phyloP scores from a whole-genome alignment of 176 grass and related monocot genomes.

The Musa schizocarpa region DNA sequence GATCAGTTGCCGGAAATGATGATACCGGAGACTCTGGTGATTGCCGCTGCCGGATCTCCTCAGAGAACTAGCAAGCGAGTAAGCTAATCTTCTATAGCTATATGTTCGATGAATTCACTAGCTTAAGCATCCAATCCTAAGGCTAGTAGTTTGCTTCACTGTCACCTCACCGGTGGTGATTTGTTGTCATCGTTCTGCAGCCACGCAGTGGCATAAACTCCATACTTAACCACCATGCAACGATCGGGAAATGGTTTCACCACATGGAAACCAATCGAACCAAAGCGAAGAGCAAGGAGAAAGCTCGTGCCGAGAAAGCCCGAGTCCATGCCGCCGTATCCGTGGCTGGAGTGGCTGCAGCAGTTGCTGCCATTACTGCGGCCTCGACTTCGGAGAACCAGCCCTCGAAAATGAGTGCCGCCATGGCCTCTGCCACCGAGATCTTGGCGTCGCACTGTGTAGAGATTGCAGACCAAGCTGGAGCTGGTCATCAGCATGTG shows the following conservation, averaged over 20 bases:
- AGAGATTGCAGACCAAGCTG: conserved; percentile 68
- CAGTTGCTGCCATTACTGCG: conserved; percentile 54
- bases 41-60: conserved; percentile 18
- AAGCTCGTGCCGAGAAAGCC: conserved; percentile 61
- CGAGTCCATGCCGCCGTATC: conserved; percentile 69
- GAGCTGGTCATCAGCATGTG: conserved; percentile 64
- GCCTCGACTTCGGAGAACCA: conserved; percentile 24
- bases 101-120: background rate
- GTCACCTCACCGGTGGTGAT: background rate
- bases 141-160: too few species aligned
- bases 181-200: conserved; percentile 22
- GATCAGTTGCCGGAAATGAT: conserved; percentile 42
- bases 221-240: background rate
- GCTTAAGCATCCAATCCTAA: too few species aligned
- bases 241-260: conserved; percentile 77
- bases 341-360: conserved; percentile 77
- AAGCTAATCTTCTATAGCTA: conserved; percentile 14
- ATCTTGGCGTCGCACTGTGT: conserved; percentile 76
- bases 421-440: conserved; percentile 75
- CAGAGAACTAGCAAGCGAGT: conserved; percentile 37
- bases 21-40: conserved; percentile 25
- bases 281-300: conserved; percentile 62
- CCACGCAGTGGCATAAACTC: conserved; percentile 28
- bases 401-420: conserved; percentile 44
- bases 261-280: conserved; percentile 42